Evolutionary conservation across 257 asterid genomes (phyloP), one percentile per base, ranked within the genome.

Genomic region (Capsicum chinense): DNA sequence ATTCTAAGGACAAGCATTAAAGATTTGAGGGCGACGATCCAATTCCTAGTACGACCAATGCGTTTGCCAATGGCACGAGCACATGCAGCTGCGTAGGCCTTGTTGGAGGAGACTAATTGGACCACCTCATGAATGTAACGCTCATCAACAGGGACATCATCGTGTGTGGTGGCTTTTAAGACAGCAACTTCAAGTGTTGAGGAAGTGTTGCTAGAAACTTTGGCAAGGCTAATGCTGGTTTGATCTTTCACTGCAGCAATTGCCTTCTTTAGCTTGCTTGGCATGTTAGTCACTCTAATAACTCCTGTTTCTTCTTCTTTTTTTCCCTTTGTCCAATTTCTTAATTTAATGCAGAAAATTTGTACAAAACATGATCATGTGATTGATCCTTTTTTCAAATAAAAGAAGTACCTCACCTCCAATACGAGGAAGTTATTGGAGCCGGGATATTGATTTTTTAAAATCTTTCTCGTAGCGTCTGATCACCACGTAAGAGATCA

Each of bases 141-240:
- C 6, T 92, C 94, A 0, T 95, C 97, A 4, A 95, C 69, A 3
- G 96, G 98, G 11, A 90, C 87, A 73, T 84, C 93, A 9, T 93
- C 98, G 9, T 95, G 98, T 70, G 97, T 92, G 6, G 98, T 95
- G 88, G 98, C 95, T 83, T 92, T 95, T 76, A 95, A 91, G 44
- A 95, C 94, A 0, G 90, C 90, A 21, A 95, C 96, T 76, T 95
- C 98, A 3, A 95, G 94, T 19, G 85, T 86, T 8, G 95, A 87
- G 5, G 92, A 89, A 19, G 84, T 89, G 85, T 91, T 91, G 90
- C 86, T 88, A 0, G 94, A 88, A 74, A 93, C 97, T 89, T 91
- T 95, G 3, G 98, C 98, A 37, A 93, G 92, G 91, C 98, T 86
- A 68, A 95, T 93, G 95, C 98, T 95, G 19, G 98, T 95, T 81